Evolutionary conservation across 768 basidiomycete genomes (phyloP), one percentile per base, ranked within the genome.

Genomic region (Amylocystis lapponica): DNA sequence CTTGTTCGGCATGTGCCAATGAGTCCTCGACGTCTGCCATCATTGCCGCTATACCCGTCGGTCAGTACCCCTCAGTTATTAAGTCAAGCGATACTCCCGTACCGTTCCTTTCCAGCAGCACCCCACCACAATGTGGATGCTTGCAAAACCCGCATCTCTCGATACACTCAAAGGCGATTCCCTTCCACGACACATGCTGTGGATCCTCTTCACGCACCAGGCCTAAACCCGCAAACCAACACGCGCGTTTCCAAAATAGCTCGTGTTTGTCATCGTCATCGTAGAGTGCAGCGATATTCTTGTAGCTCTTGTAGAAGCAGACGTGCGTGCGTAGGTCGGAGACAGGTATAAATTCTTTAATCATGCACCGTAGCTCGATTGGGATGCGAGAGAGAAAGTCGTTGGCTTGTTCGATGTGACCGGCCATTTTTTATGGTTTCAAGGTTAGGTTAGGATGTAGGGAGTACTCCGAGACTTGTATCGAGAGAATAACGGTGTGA

Each of bases 261-360:
- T 32, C 45, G 12, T 48, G 50, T 26, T 51, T 43, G 37, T 54
- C 36, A 16, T n/a, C n/a, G n/a, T n/a, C n/a, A 38, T 50, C 55
- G 37, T 56, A 56, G 12, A 56, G 42, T 3, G 45, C 38, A 10
- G 55, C 55, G 8, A 49, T 27, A n/a, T 35, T 37, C 16, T 46
- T 43, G 26, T 39, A 46, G 6, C 46, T 45, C 35, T 52, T 31
- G 37, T 53, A 51, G 41, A 39, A 54, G 37, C 55, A 56, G 20
- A 54, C 52, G 31, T 56, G 55, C 6, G 50, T 52, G 23, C 55
- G 52, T 9, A 56, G 27, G 35, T 54, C 55, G 3, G 36, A 36
- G 5, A 33, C 16, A 1, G 48, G 46, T 12, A 56, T 50, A 27
- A 27, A 26, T 10, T 45, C 48, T 25, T 52, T 51, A 16, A 56